These are phyloP conservation scores for Nakazawaea molendinolei DNA, from an alignment of 805 yeast genomes.

Conservation along the genomic window DNA sequence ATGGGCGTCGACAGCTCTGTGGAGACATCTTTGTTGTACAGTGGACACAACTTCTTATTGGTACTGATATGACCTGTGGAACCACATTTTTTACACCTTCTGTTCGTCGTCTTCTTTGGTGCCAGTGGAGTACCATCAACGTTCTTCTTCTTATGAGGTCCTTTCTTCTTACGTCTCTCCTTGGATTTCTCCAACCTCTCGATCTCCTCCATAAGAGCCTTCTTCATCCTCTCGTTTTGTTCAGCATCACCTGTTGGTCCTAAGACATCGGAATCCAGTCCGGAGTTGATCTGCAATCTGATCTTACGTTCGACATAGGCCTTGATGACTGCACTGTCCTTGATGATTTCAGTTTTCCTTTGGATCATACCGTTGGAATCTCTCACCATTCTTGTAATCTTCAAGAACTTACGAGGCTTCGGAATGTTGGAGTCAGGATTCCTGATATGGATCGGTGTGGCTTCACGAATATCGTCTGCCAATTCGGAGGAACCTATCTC, in stretches of 20 bases:
- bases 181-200: constrained; percentile 76
- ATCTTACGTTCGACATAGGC: constrained; percentile 64
- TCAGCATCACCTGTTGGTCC: constrained; percentile 80
- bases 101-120: constrained; percentile 54
- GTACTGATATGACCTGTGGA: constrained; percentile 93
- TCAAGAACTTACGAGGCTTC: constrained; percentile 24
- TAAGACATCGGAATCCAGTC: constrained; percentile 65
- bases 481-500: constrained; percentile 3
- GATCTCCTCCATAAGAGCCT: constrained; percentile 72
- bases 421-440: constrained; percentile 12
- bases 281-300: constrained; percentile 25
- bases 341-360: constrained; percentile 68
- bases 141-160: constrained; percentile 16
- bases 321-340: constrained; percentile 80
- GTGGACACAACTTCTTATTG: constrained; percentile 79
- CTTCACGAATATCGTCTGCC: constrained; percentile 10
- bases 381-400: constrained; percentile 71
- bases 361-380: constrained; percentile 85
- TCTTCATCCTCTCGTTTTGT: constrained; percentile 68
- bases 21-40: constrained; percentile 42
- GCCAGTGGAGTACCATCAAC: constrained; percentile 20
- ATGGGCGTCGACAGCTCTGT: too few species aligned
- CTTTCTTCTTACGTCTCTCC: constrained; percentile 51
- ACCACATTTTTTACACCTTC: constrained; percentile 94
- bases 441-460: constrained; percentile 5